These are phyloP conservation scores for Agrostemma githago DNA, from an alignment of 148 eudicot genomes.

Conservation along the genomic window DNA sequence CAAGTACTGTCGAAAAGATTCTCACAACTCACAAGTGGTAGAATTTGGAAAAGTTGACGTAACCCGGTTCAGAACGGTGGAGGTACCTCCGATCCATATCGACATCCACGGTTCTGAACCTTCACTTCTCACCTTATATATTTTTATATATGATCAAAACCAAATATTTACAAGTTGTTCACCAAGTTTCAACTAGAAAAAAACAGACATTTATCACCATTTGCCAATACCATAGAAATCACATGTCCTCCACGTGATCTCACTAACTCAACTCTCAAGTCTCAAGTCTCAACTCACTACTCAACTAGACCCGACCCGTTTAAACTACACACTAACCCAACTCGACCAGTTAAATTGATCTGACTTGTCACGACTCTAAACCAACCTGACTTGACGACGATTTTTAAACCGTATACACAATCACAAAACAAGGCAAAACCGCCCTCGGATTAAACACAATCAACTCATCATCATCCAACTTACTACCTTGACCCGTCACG, in stretches of 20 bases:
- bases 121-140: slow-evolving; percentile 2
- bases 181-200: slow-evolving; percentile 19
- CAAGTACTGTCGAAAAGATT: too few relatives aligned
- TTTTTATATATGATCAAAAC: neutral
- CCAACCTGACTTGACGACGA: slow-evolving; percentile 5
- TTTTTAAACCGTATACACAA: slow-evolving; percentile 55
- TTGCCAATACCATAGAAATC: slow-evolving; percentile 11
- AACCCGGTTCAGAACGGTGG: too few relatives aligned
- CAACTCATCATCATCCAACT: slow-evolving; percentile 65
- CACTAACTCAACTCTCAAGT: slow-evolving; percentile 1
- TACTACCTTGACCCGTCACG: slow-evolving; percentile 12
- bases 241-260: slow-evolving; percentile 24
- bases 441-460: slow-evolving; percentile 78
- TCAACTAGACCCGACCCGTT: neutral
- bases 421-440: slow-evolving; percentile 80
- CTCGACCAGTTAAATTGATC: slow-evolving; percentile 3
- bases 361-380: slow-evolving; percentile 2
- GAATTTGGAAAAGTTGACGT: too few relatives aligned
- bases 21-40: too few relatives aligned
- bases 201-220: slow-evolving; percentile 4
- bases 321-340: neutral
- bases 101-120: too few relatives aligned
- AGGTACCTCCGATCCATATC: too few relatives aligned
- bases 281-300: neutral
- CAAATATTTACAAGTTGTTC: slow-evolving; percentile 5